Evolutionary conservation across 2,329 filamentous ascomycete species (phyloP), one percentile per base, ranked within the genome.

Genomic region (Ophiostoma montium): DNA sequence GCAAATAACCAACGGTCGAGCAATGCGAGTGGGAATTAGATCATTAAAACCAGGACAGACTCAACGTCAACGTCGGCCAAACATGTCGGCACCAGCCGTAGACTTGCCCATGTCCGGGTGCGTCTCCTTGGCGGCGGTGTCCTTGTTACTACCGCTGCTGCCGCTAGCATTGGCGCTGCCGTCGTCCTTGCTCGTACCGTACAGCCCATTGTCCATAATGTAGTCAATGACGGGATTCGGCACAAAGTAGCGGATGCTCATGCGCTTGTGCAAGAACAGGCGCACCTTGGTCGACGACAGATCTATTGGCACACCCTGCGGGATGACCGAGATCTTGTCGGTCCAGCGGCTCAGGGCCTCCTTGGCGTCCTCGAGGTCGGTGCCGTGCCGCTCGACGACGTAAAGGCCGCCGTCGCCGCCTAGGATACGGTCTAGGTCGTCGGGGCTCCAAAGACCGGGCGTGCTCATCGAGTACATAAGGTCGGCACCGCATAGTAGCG

Each of bases 401-500:
- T 94, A 88, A 30, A 84, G 80, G 39, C 86, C 86, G 60, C 84
- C 95, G 61, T 82, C 76, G 45, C 85, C 76, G 46, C 86, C 80
- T 18, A 95, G 70, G 52, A 95, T 95, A 58, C 94, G 85, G 58
- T 92, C 83, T 49, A 95, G 70, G 74, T 95, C 90, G 54, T 82
- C 76, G 43, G 80, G 73, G 46, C 82, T 84, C 90, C 90, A 96
- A 1, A 95, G 78, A 3, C 80, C 81, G 1, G 78, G 78, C 3
- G 72, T 76, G 53, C 71, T 84, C 79, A 84, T 86, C 56, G 79
- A 90, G 77, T 90, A 65, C 79, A 84, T 81, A 48, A 86, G 67
- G 62, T 86, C 83, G 8, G 79, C 82, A 5, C 90, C 89, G 43
- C 56, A 88, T 31, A 95, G 74, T 32, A 95, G 74, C 44, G 86